Percentiles rank a stretch among this genome's conserved stretches.
Conservation (phyloP, 2,329 filamentous ascomycete genomes). For the Aspergillus novofumigatus region DNA sequence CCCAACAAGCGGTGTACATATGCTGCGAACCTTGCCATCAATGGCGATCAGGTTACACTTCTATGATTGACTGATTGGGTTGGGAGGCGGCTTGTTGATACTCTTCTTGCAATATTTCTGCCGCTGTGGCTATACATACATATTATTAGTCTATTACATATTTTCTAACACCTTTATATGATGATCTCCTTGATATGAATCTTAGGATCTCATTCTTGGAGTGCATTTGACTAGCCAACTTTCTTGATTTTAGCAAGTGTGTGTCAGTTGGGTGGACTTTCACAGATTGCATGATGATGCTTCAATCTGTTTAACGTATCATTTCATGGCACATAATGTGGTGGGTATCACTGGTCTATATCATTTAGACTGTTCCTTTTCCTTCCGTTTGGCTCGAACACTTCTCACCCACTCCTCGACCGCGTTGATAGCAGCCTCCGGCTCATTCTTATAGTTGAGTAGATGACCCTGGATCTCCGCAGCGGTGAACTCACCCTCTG, state of each 20-base stretch:
- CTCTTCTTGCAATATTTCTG: background rate
- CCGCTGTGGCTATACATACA: background rate
- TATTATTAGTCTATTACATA: background rate
- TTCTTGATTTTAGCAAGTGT: no score
- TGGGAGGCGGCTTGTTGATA: background rate
- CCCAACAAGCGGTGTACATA: conserved; percentile 27
- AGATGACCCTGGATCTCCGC: conserved; percentile 42
- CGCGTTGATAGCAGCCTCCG: conserved; percentile 27
- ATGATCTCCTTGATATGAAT: background rate
- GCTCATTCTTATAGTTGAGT: conserved; percentile 32
- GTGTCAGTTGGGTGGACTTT: no score
- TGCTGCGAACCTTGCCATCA: conserved; percentile 22
- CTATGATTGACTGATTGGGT: conserved; percentile 2
- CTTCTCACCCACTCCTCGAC: conserved; percentile 28
- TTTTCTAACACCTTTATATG: background rate
- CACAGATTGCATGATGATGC: no score
- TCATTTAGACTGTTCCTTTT: conserved; percentile 6
- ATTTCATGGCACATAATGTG: background rate
- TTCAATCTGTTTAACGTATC: background rate
- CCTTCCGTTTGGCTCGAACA: conserved; percentile 22
- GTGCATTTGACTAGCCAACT: background rate
- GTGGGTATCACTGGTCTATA: background rate
- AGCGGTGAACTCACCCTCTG: conserved; percentile 33
- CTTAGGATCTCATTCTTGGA: background rate
- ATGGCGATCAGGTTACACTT: conserved; percentile 14